These are phyloP conservation scores for Calonectria montana DNA, from an alignment of 2,329 filamentous ascomycete species.

Conservation along the genomic window DNA sequence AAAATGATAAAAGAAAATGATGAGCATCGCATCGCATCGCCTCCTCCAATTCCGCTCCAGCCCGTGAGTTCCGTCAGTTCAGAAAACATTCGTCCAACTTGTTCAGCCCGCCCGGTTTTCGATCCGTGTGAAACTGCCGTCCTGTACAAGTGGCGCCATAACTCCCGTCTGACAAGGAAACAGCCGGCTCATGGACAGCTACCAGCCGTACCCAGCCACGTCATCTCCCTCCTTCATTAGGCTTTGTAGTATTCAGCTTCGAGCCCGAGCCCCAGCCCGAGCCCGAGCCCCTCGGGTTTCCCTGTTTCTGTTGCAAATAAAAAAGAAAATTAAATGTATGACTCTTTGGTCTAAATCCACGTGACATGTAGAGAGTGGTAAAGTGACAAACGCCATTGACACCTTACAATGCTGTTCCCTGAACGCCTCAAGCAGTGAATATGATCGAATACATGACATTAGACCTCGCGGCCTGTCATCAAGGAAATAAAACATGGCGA, in stretches of 20 bases:
- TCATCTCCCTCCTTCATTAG: slow-evolving; percentile 30
- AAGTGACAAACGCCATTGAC: slow-evolving; percentile 64
- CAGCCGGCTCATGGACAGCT: slow-evolving; percentile 32
- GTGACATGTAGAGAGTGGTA: slow-evolving; percentile 49
- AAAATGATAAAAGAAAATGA: slow-evolving; percentile 22
- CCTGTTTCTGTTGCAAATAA: slow-evolving; percentile 37
- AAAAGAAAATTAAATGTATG: slow-evolving; percentile 50
- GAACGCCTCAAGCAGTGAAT: slow-evolving; percentile 64
- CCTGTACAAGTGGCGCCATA: slow-evolving; percentile 36
- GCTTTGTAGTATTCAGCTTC: slow-evolving; percentile 31
- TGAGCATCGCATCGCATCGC: slow-evolving; percentile 27
- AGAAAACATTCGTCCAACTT: slow-evolving; percentile 17
- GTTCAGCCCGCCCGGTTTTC: slow-evolving; percentile 29
- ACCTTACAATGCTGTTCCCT: slow-evolving; percentile 68
- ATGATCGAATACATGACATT: slow-evolving; percentile 64
- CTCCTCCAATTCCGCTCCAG: slow-evolving; percentile 19
- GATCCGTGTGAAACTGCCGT: slow-evolving; percentile 27
- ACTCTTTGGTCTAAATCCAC: slow-evolving; percentile 50
- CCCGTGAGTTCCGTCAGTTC: slow-evolving; percentile 13
- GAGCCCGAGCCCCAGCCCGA: slow-evolving; percentile 29
- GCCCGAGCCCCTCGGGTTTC: slow-evolving; percentile 24
- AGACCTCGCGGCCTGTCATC: slow-evolving; percentile 38
- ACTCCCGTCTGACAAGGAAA: slow-evolving; percentile 24
- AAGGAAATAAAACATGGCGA: slow-evolving; percentile 43
- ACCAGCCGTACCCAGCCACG: slow-evolving; percentile 32